Evolutionary conservation across 768 basidiomycete genomes (phyloP).

Genomic region (Leucosporidium yakuticum): DNA sequence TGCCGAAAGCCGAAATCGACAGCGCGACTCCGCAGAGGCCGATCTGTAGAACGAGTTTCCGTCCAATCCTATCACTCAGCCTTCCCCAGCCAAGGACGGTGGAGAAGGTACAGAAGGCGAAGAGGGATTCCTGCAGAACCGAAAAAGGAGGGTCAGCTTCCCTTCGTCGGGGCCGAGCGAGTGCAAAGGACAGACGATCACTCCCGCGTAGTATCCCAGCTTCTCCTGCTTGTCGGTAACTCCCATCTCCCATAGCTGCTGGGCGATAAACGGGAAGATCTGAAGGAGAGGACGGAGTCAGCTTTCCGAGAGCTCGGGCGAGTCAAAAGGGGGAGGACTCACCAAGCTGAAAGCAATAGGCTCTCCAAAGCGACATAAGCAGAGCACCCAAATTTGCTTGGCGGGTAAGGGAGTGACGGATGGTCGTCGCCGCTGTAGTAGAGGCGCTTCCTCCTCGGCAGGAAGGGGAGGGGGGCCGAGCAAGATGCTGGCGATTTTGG

Average conservation of each 20-base stretch:
- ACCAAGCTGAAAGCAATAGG: background rate
- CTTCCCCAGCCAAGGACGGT: slow-evolving; percentile 36
- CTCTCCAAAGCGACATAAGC: slow-evolving; percentile 30
- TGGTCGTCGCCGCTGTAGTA: background rate
- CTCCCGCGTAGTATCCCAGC: background rate
- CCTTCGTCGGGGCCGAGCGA: background rate
- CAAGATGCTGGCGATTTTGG: no score
- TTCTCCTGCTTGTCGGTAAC: slow-evolving; percentile 22
- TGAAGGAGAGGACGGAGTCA: background rate
- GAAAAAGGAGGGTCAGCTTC: background rate
- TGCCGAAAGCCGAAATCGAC: slow-evolving; percentile 33
- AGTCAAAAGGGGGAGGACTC: no score
- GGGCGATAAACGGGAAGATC: background rate
- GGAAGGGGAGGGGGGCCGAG: no score
- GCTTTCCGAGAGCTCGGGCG: background rate
- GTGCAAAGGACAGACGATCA: background rate
- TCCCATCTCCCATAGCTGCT: slow-evolving; percentile 14
- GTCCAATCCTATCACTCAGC: slow-evolving; percentile 35
- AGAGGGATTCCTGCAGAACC: slow-evolving; percentile 25
- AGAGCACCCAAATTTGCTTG: slow-evolving; percentile 24
- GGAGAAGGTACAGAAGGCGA: slow-evolving; percentile 32
- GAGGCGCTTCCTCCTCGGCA: no score
- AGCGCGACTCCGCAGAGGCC: slow-evolving; percentile 33
- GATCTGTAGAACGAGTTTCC: slow-evolving; percentile 37
- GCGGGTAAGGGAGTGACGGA: background rate